phyloP scores from a whole-genome alignment of 345 rosid genomes.

The Noccaea bulbosa region DNA sequence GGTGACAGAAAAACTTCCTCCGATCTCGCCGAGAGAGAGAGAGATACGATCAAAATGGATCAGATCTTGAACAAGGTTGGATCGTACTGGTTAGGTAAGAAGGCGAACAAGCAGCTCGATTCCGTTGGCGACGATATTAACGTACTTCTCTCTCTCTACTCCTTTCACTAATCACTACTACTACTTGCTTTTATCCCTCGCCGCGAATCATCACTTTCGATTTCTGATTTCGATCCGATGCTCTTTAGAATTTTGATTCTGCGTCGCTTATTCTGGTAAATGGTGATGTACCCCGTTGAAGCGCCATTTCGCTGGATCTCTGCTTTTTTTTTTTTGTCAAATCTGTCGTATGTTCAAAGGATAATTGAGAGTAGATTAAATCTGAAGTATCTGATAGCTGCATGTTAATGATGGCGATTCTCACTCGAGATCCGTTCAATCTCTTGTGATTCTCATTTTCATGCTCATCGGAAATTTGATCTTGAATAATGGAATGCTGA shows the following conservation, averaged over 20 bases:
- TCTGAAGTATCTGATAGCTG: not conserved
- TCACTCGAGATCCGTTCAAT: not conserved
- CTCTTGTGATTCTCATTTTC: slow-evolving; percentile 11
- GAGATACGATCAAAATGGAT: slow-evolving; percentile 60
- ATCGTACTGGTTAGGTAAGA: slow-evolving; percentile 77
- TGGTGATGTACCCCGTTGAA: slow-evolving; percentile 3
- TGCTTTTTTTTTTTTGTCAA: not conserved
- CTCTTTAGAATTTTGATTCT: not conserved
- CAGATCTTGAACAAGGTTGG: slow-evolving; percentile 90
- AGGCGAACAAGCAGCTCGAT: slow-evolving; percentile 77
- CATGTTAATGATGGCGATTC: not conserved
- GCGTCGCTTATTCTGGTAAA: slow-evolving; percentile 1
- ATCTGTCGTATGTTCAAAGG: not conserved
- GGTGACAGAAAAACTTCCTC: not conserved
- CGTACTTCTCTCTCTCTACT: slow-evolving; percentile 43
- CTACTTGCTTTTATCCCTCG: not conserved
- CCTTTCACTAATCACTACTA: not conserved
- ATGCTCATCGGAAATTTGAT: slow-evolving; percentile 5
- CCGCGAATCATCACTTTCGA: not conserved
- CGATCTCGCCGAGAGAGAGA: slow-evolving; percentile 35
- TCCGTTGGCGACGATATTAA: slow-evolving; percentile 90
- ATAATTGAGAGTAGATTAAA: not conserved
- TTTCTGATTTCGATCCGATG: slow-evolving; percentile 22
- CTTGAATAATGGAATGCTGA: not conserved
- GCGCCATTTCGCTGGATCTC: slow-evolving; percentile 12